Evolutionary conservation across 805 yeast genomes (phyloP), one percentile per base, ranked within the genome.

Genomic region (Kuraishia cidri): DNA sequence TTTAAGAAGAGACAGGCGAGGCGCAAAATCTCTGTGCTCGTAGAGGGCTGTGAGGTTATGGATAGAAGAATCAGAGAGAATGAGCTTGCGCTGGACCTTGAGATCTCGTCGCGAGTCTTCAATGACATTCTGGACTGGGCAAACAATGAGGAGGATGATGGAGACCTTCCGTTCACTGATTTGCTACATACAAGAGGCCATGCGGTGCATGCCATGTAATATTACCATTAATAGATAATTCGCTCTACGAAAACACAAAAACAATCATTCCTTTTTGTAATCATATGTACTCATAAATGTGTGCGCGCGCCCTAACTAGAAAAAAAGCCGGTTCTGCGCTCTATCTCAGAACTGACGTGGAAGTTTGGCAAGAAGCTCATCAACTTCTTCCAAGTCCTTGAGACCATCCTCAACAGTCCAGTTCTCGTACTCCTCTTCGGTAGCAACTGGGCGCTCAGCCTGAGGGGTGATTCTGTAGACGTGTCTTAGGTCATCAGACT

Each of bases 21-120:
- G 17, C 48, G 55, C 24, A 69, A 66, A 3, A 56, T 67, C 12
- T 62, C 72, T 2, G 66, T 87, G 4, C 52, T 86, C 25, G 65
- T 87, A 22, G 95, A 86, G 53, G 78, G 86, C 15, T 85, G 95
- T 52, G 94, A 84, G 46, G 53, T 62, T 3, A 58, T 85, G 29
- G 79, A 79, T 46, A 48, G 58, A 13, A 61, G 77, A 37, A 65
- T 85, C 60, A 62, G 70, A 37, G 61, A 69, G 30, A 79, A 78
- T 36, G 87, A 84, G 43, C 52, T 64, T 40, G 65, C 59, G 31
- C 53, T 81, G 45, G 84, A 78, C 44, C 60, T 64, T 41, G 64
- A 62, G 12, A 69, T 71, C 10, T 71, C 81, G 63, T 79, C 33
- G 56, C 62, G 12, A 94, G 85, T 48, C 70, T 85, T 37, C 55